Percentiles rank a stretch among this genome's conserved stretches.
phyloP scores from a whole-genome alignment of 371 early-diverging fungal genomes.

The Fennellomyces sp. region DNA sequence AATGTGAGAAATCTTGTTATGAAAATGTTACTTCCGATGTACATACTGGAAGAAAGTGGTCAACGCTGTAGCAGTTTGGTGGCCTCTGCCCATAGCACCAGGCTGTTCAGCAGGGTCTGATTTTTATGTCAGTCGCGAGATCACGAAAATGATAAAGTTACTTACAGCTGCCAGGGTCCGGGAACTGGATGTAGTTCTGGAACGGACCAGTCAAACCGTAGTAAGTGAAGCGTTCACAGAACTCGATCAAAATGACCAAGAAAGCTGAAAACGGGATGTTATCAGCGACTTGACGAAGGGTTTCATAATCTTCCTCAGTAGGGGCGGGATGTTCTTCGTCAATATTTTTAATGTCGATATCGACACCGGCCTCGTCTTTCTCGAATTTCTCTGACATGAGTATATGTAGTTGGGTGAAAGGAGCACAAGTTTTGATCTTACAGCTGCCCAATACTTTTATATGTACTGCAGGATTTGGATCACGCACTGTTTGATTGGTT shows the following conservation, averaged over 20 bases:
- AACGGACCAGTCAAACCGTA: slow-evolving; percentile 69
- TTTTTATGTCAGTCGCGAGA: not conserved
- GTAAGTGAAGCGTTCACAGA: slow-evolving; percentile 80
- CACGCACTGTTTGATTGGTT: too few relatives aligned
- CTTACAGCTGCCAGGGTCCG: slow-evolving; percentile 44
- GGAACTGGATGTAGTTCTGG: slow-evolving; percentile 66
- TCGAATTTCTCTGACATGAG: slow-evolving; percentile 15
- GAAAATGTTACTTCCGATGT: not conserved
- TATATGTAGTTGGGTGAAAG: not conserved
- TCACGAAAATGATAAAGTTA: slow-evolving; percentile 2
- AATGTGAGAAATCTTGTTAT: not conserved
- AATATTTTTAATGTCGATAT: slow-evolving; percentile 4
- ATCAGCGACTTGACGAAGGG: slow-evolving; percentile 55
- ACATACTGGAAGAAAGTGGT: slow-evolving; percentile 69
- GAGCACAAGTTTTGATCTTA: too few relatives aligned
- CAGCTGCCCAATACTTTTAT: too few relatives aligned
- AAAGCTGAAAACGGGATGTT: slow-evolving; percentile 55
- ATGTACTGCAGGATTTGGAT: too few relatives aligned
- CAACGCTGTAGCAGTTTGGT: slow-evolving; percentile 64
- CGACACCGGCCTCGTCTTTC: too few relatives aligned
- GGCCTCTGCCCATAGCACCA: slow-evolving; percentile 51
- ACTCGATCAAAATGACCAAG: slow-evolving; percentile 72
- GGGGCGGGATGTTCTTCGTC: slow-evolving; percentile 21
- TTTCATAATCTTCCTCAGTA: slow-evolving; percentile 32
- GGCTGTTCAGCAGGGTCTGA: slow-evolving; percentile 47